Conservation (phyloP, 139 green algal genomes). For the Tetratostichococcus sp. region DNA sequence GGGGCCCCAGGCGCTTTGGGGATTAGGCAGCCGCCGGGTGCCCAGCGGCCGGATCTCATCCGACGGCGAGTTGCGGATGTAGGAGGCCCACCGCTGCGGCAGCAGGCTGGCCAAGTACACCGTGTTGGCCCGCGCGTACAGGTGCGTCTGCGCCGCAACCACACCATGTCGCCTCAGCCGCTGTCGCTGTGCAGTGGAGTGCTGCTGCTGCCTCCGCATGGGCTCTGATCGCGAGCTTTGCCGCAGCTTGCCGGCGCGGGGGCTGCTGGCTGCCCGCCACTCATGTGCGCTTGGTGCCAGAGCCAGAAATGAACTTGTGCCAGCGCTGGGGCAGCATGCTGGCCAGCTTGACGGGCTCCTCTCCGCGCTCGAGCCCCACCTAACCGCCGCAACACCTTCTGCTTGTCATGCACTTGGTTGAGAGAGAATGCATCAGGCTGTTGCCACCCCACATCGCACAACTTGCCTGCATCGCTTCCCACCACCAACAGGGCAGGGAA, state of each 20-base stretch:
- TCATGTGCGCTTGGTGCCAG: not conserved
- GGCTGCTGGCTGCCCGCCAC: not conserved
- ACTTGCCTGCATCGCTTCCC: too few relatives aligned
- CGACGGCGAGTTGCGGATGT: slow-evolving; percentile 74
- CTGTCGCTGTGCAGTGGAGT: not conserved
- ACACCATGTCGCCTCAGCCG: slow-evolving; percentile 4
- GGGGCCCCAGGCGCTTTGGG: not conserved
- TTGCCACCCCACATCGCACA: too few relatives aligned
- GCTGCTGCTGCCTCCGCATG: too few relatives aligned
- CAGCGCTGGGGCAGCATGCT: slow-evolving; percentile 81
- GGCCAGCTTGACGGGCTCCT: slow-evolving; percentile 62
- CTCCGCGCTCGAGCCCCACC: not conserved
- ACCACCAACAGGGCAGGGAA: too few relatives aligned
- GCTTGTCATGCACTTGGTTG: not conserved
- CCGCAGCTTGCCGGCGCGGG: not conserved
- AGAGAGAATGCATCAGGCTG: too few relatives aligned
- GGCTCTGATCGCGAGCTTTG: too few relatives aligned
- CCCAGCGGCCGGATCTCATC: slow-evolving; percentile 55
- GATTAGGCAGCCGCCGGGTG: not conserved
- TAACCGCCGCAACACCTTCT: not conserved
- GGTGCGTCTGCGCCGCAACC: slow-evolving; percentile 48
- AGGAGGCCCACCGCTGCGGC: slow-evolving; percentile 79
- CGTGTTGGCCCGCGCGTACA: slow-evolving; percentile 46
- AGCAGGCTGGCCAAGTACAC: slow-evolving; percentile 77
- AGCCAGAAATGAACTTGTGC: slow-evolving; percentile 74